Conservation (phyloP, 2,329 filamentous ascomycete genomes). For the Phialocephala sp. region DNA sequence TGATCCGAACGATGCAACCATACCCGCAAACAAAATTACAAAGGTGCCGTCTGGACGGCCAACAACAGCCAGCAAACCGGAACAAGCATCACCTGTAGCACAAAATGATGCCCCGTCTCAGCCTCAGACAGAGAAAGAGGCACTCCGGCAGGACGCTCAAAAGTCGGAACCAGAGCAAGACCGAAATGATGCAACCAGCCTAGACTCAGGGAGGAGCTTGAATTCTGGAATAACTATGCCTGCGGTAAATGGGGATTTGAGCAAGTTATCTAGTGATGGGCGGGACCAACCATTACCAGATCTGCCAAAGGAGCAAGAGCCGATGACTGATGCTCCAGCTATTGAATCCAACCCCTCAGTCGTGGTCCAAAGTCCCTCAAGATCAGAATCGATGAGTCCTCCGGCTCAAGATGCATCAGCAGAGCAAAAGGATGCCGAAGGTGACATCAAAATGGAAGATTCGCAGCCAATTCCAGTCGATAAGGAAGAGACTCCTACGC, state of each 20-base stretch:
- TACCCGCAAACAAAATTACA: slow-evolving; percentile 52
- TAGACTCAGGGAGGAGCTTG: slow-evolving; percentile 22
- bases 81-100: slow-evolving; percentile 29
- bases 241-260: slow-evolving; percentile 35
- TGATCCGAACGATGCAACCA: slow-evolving; percentile 49
- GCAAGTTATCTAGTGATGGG: slow-evolving; percentile 22
- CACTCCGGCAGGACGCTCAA: slow-evolving; percentile 27
- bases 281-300: slow-evolving; percentile 42
- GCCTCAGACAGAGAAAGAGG: slow-evolving; percentile 39
- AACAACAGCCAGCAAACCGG: slow-evolving; percentile 41
- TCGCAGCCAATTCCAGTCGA: slow-evolving; percentile 33
- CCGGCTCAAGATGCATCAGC: slow-evolving; percentile 17
- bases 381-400: slow-evolving; percentile 29
- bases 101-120: slow-evolving; percentile 26
- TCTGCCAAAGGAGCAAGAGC: slow-evolving; percentile 37
- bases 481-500: slow-evolving; percentile 34
- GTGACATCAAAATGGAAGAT: slow-evolving; percentile 36
- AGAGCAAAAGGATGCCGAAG: slow-evolving; percentile 35
- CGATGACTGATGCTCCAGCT: slow-evolving; percentile 18
- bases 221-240: slow-evolving; percentile 23
- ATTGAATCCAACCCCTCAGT: slow-evolving; percentile 32
- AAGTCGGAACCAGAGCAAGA: slow-evolving; percentile 30
- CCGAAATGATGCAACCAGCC: slow-evolving; percentile 27
- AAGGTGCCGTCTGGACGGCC: slow-evolving; percentile 45
- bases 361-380: slow-evolving; percentile 34